A percentile compares a stretch with the other conserved stretches of the same genome.
phyloP scores from a whole-genome alignment of 2,329 filamentous ascomycete species.

The Fusarium palustre region DNA sequence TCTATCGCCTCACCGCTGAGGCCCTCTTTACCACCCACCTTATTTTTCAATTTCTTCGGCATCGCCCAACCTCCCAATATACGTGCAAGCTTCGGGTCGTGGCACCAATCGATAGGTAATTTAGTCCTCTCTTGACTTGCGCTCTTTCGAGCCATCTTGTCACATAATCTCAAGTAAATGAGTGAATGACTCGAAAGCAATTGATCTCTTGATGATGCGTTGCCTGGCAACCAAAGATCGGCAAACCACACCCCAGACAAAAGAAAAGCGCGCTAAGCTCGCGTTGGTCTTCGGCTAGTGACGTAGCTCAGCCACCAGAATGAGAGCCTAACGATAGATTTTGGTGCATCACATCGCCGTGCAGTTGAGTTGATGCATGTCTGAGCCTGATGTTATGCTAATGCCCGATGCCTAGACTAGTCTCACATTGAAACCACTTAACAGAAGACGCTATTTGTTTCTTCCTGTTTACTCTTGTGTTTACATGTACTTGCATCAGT shows the following conservation, averaged over 20 bases:
- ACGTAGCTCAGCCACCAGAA: conserved; percentile 42
- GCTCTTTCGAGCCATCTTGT: no score
- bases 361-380: conserved; percentile 17
- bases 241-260: conserved; percentile 2
- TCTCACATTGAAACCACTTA: conserved; percentile 3
- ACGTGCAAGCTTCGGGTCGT: conserved; percentile 23
- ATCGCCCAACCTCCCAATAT: conserved; percentile 18
- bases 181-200: conserved; percentile 26
- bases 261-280: conserved; percentile 30
- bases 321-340: conserved; percentile 2
- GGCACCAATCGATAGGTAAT: conserved; percentile 32
- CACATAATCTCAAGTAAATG: neutral
- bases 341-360: conserved; percentile 7
- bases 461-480: neutral
- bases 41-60: neutral
- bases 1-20: conserved; percentile 37
- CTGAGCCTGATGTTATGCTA: conserved; percentile 26
- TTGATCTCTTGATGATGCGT: conserved; percentile 19
- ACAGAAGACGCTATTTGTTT: neutral
- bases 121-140: neutral
- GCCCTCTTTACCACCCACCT: conserved; percentile 28
- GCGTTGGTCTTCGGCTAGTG: conserved; percentile 43
- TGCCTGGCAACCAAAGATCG: conserved; percentile 42
- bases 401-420: conserved; percentile 5
- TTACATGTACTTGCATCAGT: neutral